Evolutionary conservation across 495 filamentous ascomycete species (phyloP).

Genomic region (Neurospora sp.): DNA sequence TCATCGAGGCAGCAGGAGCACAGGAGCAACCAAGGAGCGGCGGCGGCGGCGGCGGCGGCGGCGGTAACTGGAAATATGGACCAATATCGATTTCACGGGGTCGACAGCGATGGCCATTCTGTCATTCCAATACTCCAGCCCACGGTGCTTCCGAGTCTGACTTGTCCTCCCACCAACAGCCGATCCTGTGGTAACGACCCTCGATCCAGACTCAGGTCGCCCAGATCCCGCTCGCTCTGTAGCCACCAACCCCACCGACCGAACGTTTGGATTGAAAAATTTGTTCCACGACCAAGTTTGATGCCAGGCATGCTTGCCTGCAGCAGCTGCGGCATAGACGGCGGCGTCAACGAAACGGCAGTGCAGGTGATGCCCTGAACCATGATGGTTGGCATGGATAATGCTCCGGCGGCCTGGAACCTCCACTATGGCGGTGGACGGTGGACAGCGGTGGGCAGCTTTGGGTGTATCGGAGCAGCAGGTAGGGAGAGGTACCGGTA

Average conservation of each 20-base stretch:
- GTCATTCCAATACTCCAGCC: background rate
- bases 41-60: background rate
- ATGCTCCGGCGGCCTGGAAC: background rate
- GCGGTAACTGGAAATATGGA: background rate
- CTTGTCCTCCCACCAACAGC: background rate
- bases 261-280: constrained; percentile 12
- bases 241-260: constrained; percentile 10
- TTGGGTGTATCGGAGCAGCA: constrained; percentile 6
- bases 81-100: background rate
- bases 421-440: constrained; percentile 3
- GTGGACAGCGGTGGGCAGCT: constrained; percentile 17
- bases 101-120: background rate
- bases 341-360: background rate
- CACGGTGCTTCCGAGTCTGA: background rate
- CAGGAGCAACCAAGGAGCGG: background rate
- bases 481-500: constrained; percentile 16
- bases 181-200: background rate
- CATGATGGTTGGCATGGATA: background rate
- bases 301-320: background rate
- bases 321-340: background rate
- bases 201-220: background rate
- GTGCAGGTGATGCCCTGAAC: background rate
- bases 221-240: background rate
- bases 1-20: background rate
- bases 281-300: constrained; percentile 7